These are phyloP conservation scores for Saussurea involucrata DNA, from an alignment of 129 eudicot genomes.

Conservation along the genomic window DNA sequence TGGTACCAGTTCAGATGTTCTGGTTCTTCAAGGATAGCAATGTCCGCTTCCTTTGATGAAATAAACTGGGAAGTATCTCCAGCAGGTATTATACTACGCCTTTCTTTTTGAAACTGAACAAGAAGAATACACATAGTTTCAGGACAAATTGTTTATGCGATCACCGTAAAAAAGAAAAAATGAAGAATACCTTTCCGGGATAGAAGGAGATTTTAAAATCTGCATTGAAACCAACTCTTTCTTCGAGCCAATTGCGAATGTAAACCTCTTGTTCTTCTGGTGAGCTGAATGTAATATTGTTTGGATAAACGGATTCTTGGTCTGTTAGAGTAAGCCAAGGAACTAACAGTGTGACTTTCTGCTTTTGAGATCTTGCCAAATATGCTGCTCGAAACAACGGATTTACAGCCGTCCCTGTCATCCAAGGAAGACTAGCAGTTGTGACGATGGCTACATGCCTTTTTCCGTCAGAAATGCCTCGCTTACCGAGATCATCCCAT, in stretches of 20 bases:
- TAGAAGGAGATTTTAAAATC: slow-evolving; percentile 93
- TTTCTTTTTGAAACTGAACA: slow-evolving; percentile 73
- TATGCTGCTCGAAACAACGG: slow-evolving; percentile 97
- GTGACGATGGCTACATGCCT: slow-evolving; percentile 98
- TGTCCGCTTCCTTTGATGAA: slow-evolving; percentile 88
- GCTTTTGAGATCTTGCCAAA: slow-evolving; percentile 74
- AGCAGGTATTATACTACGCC: slow-evolving; percentile 94
- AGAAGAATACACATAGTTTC: not conserved
- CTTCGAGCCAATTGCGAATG: slow-evolving; percentile 90
- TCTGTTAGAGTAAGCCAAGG: slow-evolving; percentile 97
- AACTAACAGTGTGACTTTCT: slow-evolving; percentile 79
- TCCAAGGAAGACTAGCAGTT: slow-evolving; percentile 99
- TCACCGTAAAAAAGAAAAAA: not conserved
- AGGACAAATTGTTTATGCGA: not conserved
- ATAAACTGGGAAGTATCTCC: slow-evolving; percentile 93
- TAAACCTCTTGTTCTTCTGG: slow-evolving; percentile 93
- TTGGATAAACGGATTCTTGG: slow-evolving; percentile 93
- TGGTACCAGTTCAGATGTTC: slow-evolving; percentile 98
- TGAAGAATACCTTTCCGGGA: slow-evolving; percentile 81
- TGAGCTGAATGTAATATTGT: slow-evolving; percentile 71
- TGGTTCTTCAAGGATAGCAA: slow-evolving; percentile 94
- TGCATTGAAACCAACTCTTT: slow-evolving; percentile 82
- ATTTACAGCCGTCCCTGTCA: slow-evolving; percentile 99
- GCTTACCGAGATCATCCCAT: slow-evolving; percentile 55
- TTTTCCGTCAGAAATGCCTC: slow-evolving; percentile 41